A percentile compares a stretch with the other conserved stretches of the same genome.
Evolutionary conservation across 1,284 basidiomycete genomes (phyloP).

Genomic region (Trichosporon ovoides): DNA sequence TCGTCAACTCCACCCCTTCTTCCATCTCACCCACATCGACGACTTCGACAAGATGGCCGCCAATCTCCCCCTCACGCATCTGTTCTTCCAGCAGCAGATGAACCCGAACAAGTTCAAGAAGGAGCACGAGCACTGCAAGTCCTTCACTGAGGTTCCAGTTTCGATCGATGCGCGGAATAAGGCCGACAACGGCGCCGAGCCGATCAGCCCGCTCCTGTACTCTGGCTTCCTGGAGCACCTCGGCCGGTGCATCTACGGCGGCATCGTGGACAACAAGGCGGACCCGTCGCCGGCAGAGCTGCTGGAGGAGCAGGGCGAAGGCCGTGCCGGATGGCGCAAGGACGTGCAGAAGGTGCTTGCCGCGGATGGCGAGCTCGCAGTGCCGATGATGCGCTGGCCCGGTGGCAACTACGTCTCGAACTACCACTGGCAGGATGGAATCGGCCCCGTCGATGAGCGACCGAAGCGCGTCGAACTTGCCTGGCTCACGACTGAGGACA

Average conservation of each 20-base stretch:
- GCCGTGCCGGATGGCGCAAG: conserved; percentile 54
- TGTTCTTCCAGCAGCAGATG: conserved; percentile 6
- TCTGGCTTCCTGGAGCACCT: conserved; percentile 60
- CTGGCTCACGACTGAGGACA: conserved; percentile 60
- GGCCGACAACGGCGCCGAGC: conserved; percentile 6
- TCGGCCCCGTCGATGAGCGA: conserved; percentile 55
- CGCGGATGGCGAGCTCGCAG: conserved; percentile 52
- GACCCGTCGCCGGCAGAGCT: conserved; percentile 39
- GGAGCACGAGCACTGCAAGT: conserved; percentile 5
- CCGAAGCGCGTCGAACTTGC: conserved; percentile 58
- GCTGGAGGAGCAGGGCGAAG: conserved; percentile 31
- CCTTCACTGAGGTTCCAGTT: conserved; percentile 1
- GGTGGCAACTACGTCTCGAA: conserved; percentile 54
- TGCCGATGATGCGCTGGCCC: conserved; percentile 58
- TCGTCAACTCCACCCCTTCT: not conserved
- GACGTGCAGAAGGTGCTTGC: conserved; percentile 57
- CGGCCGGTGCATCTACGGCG: conserved; percentile 58
- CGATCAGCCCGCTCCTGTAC: conserved; percentile 46
- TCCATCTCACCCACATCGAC: not conserved
- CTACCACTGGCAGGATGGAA: conserved; percentile 62
- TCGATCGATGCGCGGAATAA: not conserved
- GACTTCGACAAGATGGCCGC: conserved; percentile 4
- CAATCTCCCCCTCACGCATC: conserved; percentile 7
- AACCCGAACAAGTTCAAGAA: conserved; percentile 2
- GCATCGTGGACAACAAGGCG: conserved; percentile 53